Evolutionary conservation across 202 grass and related monocot species (phyloP), one percentile per base, ranked within the genome.

Genomic region (Carex arenaria): DNA sequence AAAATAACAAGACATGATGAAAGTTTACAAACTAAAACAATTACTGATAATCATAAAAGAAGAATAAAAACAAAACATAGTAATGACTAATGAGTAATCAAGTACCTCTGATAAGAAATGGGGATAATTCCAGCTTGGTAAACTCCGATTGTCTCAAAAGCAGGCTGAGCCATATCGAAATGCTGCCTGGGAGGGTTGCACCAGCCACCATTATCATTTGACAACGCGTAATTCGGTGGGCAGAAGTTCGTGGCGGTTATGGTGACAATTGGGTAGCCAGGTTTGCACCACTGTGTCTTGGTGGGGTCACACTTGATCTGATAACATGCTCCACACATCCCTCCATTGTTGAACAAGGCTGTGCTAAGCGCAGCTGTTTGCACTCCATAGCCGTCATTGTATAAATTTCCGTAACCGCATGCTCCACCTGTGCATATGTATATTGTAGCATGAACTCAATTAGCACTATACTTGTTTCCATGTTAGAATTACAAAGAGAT

Each of bases 91-190:
- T 26, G 34, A 23, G 51, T 40, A 1, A 40, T 62, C 7, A 40
- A 82, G 31, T 75, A 89, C 87, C 87, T 89, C 23, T 74, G 74
- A 63, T 94, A 97, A 80, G 64, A 83, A 0, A 97, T 87, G 0
- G 94, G 94, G 0, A 97, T 90, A 71, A 97, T 94, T 3, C 94
- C 92, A 13, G 64, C 94, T 0, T 36, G 61, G 87, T 91, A 88
- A 1, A 91, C 61, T 26, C 83, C 94, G 64, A 94, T 94, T 43
- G 67, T 56, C 80, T 94, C 88, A 85, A 85, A 97, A 6, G 94
- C 94, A 5, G 92, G 94, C 89, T 94, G 94, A 3, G 94, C 79
- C 92, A 97, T 94, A 85, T 97, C 94, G 56, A 97, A 97, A 87
- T 94, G 94, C 13, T 84, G 80, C 1, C 86, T 88, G 9, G 89